phyloP scores from a whole-genome alignment of 1,284 basidiomycete genomes.

The Trichosporon sp. region DNA sequence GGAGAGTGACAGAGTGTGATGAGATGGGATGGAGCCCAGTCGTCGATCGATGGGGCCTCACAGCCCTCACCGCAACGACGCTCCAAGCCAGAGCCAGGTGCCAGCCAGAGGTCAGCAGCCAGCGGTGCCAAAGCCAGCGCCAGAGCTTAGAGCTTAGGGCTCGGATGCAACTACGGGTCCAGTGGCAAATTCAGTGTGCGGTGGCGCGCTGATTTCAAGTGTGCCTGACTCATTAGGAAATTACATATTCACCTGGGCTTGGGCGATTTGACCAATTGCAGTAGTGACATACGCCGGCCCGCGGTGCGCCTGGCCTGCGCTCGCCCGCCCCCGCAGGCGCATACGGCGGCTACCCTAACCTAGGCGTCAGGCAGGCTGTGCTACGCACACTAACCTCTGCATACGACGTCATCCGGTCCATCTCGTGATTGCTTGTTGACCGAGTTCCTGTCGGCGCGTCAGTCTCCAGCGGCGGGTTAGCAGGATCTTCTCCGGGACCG shows the following conservation, averaged over 20 bases:
- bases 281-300: neutral
- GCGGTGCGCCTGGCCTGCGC: neutral
- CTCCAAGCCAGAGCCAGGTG: neutral
- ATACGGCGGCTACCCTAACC: neutral
- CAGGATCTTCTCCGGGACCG: neutral
- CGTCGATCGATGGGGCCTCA: constrained; percentile 1
- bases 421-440: neutral
- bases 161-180: neutral
- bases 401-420: neutral
- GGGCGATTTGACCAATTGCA: neutral
- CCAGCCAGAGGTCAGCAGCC: neutral
- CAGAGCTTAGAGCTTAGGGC: neutral
- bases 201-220: neutral
- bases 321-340: neutral
- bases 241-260: neutral
- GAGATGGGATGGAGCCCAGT: constrained; percentile 1
- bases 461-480: neutral
- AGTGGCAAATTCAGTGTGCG: neutral
- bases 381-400: neutral
- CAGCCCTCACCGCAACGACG: neutral
- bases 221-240: neutral
- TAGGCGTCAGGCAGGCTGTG: neutral
- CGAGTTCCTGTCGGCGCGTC: neutral
- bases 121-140: no score
- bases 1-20: neutral